These are phyloP conservation scores for Exophiala phaeomuriformis DNA, from an alignment of 2,329 filamentous ascomycete genomes.

Conservation along the genomic window DNA sequence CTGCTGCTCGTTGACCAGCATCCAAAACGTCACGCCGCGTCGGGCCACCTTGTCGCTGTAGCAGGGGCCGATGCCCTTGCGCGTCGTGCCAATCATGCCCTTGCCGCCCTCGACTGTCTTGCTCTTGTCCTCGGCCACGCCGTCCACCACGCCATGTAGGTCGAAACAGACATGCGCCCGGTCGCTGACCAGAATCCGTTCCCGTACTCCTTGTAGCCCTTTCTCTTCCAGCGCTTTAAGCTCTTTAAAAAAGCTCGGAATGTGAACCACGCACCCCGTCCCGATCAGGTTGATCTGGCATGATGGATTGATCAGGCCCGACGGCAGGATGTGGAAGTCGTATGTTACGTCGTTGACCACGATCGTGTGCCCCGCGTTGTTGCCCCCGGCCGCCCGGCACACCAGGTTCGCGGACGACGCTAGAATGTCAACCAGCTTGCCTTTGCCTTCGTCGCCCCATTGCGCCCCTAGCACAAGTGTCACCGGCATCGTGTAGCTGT, in stretches of 20 bases:
- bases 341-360: conserved; percentile 42
- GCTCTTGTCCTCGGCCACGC: conserved; percentile 39
- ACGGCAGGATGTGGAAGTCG: conserved; percentile 45
- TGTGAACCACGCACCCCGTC: conserved; percentile 42
- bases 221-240: conserved; percentile 39
- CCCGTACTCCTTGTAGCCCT: conserved; percentile 36
- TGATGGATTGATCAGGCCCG: conserved; percentile 38
- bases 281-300: conserved; percentile 42
- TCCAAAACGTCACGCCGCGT: conserved; percentile 53
- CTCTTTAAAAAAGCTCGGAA: conserved; percentile 45
- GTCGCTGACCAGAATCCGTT: conserved; percentile 42
- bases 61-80: conserved; percentile 49
- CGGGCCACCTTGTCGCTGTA: conserved; percentile 58
- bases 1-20: conserved; percentile 30
- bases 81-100: conserved; percentile 43
- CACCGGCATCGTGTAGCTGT: conserved; percentile 28
- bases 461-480: conserved; percentile 42
- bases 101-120: conserved; percentile 32
- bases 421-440: conserved; percentile 44
- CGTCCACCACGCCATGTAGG: conserved; percentile 41
- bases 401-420: conserved; percentile 40
- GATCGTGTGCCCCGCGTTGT: conserved; percentile 45
- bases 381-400: conserved; percentile 41
- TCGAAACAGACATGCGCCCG: conserved; percentile 42
- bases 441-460: conserved; percentile 47